A percentile compares a stretch with the other conserved stretches of the same genome.
Evolutionary conservation across 139 green algal species (phyloP).

Genomic region (Haematococcus lacustris): DNA sequence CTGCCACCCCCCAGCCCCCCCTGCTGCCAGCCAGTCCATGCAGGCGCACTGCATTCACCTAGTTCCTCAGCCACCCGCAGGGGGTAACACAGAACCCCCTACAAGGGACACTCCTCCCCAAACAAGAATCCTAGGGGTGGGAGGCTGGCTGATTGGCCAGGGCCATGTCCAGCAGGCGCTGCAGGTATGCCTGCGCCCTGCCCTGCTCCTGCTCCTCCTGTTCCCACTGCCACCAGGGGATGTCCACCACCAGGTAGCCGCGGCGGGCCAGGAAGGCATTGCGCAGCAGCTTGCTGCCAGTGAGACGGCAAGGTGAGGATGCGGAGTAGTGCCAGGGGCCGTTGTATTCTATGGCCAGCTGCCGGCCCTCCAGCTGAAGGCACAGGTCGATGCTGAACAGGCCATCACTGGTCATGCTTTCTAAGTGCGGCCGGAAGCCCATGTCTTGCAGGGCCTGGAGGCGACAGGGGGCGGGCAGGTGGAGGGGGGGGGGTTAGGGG

Average conservation of each 20-base stretch:
- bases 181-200: background rate
- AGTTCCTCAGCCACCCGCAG: no score
- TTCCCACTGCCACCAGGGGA: conserved; percentile 1
- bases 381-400: conserved; percentile 13
- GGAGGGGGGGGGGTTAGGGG: no score
- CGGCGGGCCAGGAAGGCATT: conserved; percentile 1
- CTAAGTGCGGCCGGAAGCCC: background rate
- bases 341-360: conserved; percentile 6
- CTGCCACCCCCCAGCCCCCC: no score
- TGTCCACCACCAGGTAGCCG: conserved; percentile 3
- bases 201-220: background rate
- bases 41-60: no score
- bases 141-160: no score
- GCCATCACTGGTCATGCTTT: conserved; percentile 2
- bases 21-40: no score
- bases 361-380: background rate
- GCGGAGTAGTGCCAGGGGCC: conserved; percentile 5
- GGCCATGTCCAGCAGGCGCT: background rate
- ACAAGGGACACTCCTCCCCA: no score
- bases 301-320: background rate
- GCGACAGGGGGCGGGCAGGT: background rate
- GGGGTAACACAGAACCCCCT: no score
- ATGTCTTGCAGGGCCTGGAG: background rate
- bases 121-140: no score
- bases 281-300: conserved; percentile 8